Base-by-base conservation (phyloP, 2,329 filamentous ascomycete species). In the Colletotrichum orbiculare region DNA sequence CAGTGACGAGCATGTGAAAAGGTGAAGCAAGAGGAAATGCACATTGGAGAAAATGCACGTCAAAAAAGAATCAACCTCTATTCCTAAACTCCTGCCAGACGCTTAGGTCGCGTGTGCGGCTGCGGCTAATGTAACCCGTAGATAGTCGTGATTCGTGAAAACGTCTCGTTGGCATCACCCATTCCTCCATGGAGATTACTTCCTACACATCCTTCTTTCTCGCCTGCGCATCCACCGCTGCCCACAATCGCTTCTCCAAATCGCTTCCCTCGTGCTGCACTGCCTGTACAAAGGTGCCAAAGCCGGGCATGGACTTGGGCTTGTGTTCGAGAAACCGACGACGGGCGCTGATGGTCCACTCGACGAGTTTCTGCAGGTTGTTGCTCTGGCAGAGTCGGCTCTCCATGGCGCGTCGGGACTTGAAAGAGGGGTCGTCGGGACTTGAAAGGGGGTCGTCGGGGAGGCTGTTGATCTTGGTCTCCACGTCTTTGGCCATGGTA, bases 221-320 rank as follows among this genome's bases (percentile, higher is more conserved):
- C 25, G 25, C 25, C 25, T 25, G 25, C 25, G 56, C 43, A 45
- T 64, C 56, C 1, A 64, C 17, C n/a, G 10, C 38, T 12, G 37
- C 63, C 63, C 63, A 66, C 10, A 66, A 3, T 8, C 11, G 52
- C 33, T 57, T 47, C 13, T 66, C 63, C 11, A 62, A 15, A 0
- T 34, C 33, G 0, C 46, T 56, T 11, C 46, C 63, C 15, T 66
- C 43, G 7, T 48, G 35, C 12, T 6, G 11, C 5, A 8, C 34
- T 11, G 8, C 2, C 41, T 53, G 62, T 2, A 58, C 63, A 8
- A 62, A 66, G 6, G 13, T 15, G 4, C 52, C 58, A 13, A 62
- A 63, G 1, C 63, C 63, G 33, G 63, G 63, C 10, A 66, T 53
- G 6, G 43, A 25, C 42, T 39, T 65, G 8, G 62, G 52, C 17